These are phyloP conservation scores for Talaromyces funiculosus DNA, from an alignment of 2,329 filamentous ascomycete genomes.

Conservation along the genomic window DNA sequence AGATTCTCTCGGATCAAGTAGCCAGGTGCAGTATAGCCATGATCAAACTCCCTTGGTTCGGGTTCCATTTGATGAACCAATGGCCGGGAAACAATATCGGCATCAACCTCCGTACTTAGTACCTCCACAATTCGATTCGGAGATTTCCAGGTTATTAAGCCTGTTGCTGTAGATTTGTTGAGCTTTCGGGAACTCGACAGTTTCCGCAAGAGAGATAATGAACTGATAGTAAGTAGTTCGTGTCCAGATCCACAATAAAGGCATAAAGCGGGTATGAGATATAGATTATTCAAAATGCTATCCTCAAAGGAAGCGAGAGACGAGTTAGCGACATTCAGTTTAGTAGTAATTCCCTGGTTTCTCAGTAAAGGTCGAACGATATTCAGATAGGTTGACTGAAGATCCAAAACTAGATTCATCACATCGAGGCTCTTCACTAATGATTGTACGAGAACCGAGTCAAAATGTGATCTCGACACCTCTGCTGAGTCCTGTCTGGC, in stretches of 20 bases:
- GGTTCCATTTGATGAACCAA: slow-evolving; percentile 63
- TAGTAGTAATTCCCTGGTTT: slow-evolving; percentile 55
- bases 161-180: slow-evolving; percentile 61
- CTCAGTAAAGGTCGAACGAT: slow-evolving; percentile 76
- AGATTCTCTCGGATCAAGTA: slow-evolving; percentile 81
- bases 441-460: slow-evolving; percentile 75
- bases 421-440: slow-evolving; percentile 77
- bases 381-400: slow-evolving; percentile 87
- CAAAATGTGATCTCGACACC: slow-evolving; percentile 64
- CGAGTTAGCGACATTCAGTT: slow-evolving; percentile 62
- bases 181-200: slow-evolving; percentile 79
- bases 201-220: slow-evolving; percentile 76
- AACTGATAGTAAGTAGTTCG: slow-evolving; percentile 70
- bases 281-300: slow-evolving; percentile 73
- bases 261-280: slow-evolving; percentile 74
- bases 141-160: slow-evolving; percentile 56
- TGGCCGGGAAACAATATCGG: slow-evolving; percentile 70
- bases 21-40: slow-evolving; percentile 61
- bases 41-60: slow-evolving; percentile 65
- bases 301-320: slow-evolving; percentile 89
- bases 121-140: slow-evolving; percentile 82
- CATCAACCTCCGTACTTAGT: slow-evolving; percentile 74
- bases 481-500: slow-evolving; percentile 70
- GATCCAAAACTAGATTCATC: slow-evolving; percentile 72
- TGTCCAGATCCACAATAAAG: slow-evolving; percentile 83